Evolutionary conservation across 2,329 filamentous ascomycete species (phyloP).

Genomic region (Dactylellina haptotyla): DNA sequence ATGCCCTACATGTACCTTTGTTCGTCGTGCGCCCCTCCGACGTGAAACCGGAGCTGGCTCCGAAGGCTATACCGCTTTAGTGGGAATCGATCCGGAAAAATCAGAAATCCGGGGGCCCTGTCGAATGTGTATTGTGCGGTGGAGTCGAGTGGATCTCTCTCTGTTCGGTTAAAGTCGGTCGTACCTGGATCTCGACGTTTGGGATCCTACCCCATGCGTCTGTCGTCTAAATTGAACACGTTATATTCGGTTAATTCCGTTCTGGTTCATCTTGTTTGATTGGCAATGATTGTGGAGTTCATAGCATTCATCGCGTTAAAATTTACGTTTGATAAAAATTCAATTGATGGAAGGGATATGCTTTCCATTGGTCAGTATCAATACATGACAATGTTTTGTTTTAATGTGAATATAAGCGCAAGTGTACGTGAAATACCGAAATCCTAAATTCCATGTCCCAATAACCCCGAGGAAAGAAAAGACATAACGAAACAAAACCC

Average conservation of each 20-base stretch:
- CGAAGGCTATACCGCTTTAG: slow-evolving; percentile 4
- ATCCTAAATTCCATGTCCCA: not conserved
- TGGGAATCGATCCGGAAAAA: not conserved
- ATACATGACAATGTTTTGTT: too few species aligned
- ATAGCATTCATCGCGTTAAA: too few species aligned
- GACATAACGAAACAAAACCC: too few species aligned
- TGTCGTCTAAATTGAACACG: not conserved
- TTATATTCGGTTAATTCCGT: not conserved
- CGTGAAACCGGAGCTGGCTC: slow-evolving; percentile 21
- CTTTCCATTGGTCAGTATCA: not conserved
- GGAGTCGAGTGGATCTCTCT: not conserved
- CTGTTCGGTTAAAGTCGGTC: not conserved
- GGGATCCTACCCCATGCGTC: not conserved
- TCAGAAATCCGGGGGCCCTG: too few species aligned
- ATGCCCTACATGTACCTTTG: not conserved
- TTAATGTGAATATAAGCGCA: not conserved
- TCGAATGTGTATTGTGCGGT: not conserved
- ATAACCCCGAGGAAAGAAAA: not conserved
- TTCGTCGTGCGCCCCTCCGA: not conserved
- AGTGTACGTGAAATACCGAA: not conserved
- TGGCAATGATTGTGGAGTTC: too few species aligned
- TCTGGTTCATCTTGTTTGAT: too few species aligned
- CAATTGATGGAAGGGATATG: too few species aligned
- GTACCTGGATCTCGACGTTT: not conserved
- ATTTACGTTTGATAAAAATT: too few species aligned